phyloP scores from a whole-genome alignment of 2,329 filamentous ascomycete genomes.

The Fusarium pseudocircinatum region DNA sequence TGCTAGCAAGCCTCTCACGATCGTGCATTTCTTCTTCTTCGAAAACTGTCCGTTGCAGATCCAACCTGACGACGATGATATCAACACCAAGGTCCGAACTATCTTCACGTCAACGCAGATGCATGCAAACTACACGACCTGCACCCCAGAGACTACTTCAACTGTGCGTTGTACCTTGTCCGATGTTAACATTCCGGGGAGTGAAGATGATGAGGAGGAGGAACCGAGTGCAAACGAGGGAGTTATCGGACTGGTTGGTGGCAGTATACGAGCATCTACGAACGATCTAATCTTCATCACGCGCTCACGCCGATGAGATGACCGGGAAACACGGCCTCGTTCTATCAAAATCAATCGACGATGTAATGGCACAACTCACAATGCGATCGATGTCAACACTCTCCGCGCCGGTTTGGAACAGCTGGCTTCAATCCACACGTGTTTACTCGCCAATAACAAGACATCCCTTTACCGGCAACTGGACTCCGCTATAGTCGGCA shows the following conservation, averaged over 20 bases:
- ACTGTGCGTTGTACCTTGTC: fast-evolving
- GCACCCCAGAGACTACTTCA: background rate
- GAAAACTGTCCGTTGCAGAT: background rate
- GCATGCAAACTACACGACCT: background rate
- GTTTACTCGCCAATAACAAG: background rate
- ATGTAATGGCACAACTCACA: background rate
- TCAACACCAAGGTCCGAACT: background rate
- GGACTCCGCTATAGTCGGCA: background rate
- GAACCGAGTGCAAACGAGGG: background rate
- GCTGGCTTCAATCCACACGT: background rate
- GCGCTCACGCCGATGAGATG: too few relatives aligned
- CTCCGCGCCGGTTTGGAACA: background rate
- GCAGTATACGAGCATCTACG: background rate
- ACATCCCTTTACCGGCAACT: background rate
- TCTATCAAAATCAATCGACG: background rate
- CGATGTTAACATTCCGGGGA: background rate
- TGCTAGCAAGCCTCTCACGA: background rate
- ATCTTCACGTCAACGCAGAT: background rate
- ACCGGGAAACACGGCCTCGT: background rate
- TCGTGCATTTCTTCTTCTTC: background rate
- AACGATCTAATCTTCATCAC: background rate
- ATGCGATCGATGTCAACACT: background rate
- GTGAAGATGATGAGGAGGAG: background rate
- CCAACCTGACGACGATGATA: background rate
- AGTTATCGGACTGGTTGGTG: background rate